Conservation (phyloP, 2,329 filamentous ascomycete genomes). For the Beauveria scarabaeidicola region DNA sequence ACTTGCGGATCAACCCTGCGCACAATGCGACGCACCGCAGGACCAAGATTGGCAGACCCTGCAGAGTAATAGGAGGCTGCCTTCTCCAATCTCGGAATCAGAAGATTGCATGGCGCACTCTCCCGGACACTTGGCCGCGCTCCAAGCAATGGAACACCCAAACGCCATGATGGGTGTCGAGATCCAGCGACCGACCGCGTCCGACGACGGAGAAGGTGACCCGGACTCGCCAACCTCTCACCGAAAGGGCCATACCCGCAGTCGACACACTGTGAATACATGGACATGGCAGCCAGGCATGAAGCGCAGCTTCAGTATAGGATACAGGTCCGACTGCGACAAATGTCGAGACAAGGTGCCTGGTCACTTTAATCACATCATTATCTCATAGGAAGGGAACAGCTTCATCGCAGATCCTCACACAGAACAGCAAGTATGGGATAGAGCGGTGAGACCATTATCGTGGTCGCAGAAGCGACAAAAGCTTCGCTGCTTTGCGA, state of each 20-base stretch:
- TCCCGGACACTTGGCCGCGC: slow-evolving; percentile 22
- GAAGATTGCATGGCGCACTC: slow-evolving; percentile 39
- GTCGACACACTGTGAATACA: slow-evolving; percentile 50
- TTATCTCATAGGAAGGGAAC: slow-evolving; percentile 45
- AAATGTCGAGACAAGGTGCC: slow-evolving; percentile 68
- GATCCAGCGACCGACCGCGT: slow-evolving; percentile 16
- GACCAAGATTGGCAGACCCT: slow-evolving; percentile 42
- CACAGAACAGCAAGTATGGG: slow-evolving; percentile 14
- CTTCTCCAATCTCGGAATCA: slow-evolving; percentile 52
- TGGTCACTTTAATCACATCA: slow-evolving; percentile 74
- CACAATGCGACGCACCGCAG: slow-evolving; percentile 38
- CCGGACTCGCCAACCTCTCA: slow-evolving; percentile 37
- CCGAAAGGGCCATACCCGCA: slow-evolving; percentile 48
- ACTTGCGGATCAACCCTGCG: slow-evolving; percentile 26
- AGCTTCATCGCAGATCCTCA: slow-evolving; percentile 20
- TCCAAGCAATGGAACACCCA: slow-evolving; percentile 33
- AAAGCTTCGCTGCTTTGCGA: slow-evolving; percentile 4
- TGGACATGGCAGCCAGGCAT: slow-evolving; percentile 55
- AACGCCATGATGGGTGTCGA: slow-evolving; percentile 31
- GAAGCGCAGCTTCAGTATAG: slow-evolving; percentile 69
- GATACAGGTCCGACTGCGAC: slow-evolving; percentile 68
- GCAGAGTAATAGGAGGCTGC: slow-evolving; percentile 45
- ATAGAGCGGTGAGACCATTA: slow-evolving; percentile 20
- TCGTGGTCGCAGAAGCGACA: slow-evolving; percentile 15
- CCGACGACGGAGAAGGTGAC: slow-evolving; percentile 26